phyloP scores from a whole-genome alignment of 352 stramenopile genomes.

The Phytophthora pinifolia region DNA sequence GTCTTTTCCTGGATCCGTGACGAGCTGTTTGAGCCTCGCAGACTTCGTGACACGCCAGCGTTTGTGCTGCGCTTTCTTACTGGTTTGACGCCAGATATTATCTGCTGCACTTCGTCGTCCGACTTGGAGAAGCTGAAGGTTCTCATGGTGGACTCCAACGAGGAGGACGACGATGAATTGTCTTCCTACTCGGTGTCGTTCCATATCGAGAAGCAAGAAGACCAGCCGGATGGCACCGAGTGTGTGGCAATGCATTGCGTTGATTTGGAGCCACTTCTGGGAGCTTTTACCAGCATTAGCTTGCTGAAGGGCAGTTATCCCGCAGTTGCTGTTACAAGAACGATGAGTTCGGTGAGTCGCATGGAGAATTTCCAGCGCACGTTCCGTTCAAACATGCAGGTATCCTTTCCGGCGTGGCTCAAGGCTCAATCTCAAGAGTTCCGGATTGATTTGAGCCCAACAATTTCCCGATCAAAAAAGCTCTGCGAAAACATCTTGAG shows the following conservation, averaged over 20 bases:
- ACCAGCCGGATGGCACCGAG: constrained; percentile 40
- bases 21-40: constrained; percentile 38
- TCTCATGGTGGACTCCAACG: constrained; percentile 9
- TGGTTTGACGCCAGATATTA: constrained; percentile 29
- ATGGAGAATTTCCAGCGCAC: background rate
- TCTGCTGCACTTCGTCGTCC: constrained; percentile 27
- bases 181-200: constrained; percentile 37
- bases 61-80: constrained; percentile 65
- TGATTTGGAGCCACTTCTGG: constrained; percentile 20
- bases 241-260: constrained; percentile 31
- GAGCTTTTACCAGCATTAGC: constrained; percentile 9
- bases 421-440: constrained; percentile 20
- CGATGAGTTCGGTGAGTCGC: constrained; percentile 13
- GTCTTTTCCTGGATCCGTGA: constrained; percentile 70
- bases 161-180: constrained; percentile 23
- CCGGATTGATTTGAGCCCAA: constrained; percentile 22
- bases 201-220: constrained; percentile 52
- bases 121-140: constrained; percentile 25
- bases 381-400: constrained; percentile 3
- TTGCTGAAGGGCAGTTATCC: constrained; percentile 46
- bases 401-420: constrained; percentile 28
- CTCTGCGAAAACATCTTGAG: constrained; percentile 23
- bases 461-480: constrained; percentile 9
- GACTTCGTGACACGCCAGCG: constrained; percentile 51
- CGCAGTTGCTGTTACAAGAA: constrained; percentile 22